These are phyloP conservation scores for Fusarium sp. DNA, from an alignment of 2,329 filamentous ascomycete genomes.

Conservation along the genomic window DNA sequence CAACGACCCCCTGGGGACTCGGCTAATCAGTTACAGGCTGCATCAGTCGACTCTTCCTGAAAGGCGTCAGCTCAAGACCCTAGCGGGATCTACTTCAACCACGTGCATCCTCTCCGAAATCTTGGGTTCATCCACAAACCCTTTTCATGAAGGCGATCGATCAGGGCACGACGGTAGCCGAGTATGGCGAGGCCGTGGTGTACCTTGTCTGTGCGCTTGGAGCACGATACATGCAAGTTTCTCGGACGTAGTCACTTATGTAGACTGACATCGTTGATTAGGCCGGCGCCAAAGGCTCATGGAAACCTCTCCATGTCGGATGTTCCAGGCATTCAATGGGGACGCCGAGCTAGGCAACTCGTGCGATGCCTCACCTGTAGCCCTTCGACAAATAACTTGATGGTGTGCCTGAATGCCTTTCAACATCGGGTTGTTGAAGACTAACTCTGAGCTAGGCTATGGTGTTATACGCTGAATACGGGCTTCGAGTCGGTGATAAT, in stretches of 20 bases:
- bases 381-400: not conserved
- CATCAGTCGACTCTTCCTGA: not conserved
- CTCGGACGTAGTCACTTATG: not conserved
- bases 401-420: not conserved
- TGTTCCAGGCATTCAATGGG: not conserved
- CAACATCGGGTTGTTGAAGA: too few species aligned
- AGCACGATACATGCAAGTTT: not conserved
- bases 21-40: not conserved
- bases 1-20: not conserved
- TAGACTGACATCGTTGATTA: not conserved
- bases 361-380: not conserved
- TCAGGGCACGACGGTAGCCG: not conserved
- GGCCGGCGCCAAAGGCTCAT: not conserved
- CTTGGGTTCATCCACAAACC: conserved; percentile 7
- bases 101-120: conserved; percentile 1
- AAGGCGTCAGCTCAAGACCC: not conserved
- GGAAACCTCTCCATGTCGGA: not conserved
- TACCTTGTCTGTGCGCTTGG: not conserved
- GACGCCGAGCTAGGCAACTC: not conserved
- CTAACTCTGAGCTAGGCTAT: not conserved
- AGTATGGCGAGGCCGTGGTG: not conserved
- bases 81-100: not conserved
- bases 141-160: not conserved
- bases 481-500: not conserved
- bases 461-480: conserved; percentile 7